Evolutionary conservation across 2,329 filamentous ascomycete species (phyloP).

Genomic region (Didymosphaeria variabile): DNA sequence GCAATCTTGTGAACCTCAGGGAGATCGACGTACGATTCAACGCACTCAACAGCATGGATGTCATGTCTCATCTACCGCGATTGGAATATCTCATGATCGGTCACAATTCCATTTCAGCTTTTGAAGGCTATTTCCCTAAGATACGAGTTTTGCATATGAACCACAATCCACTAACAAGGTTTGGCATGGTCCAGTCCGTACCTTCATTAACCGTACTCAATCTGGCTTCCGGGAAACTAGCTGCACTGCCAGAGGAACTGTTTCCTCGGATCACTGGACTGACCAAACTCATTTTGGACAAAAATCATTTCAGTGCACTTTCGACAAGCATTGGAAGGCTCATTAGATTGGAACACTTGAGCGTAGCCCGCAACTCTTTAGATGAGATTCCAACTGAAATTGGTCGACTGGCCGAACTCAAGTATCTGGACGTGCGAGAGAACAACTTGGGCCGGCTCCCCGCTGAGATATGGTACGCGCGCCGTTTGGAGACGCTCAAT

Average conservation of each 20-base stretch:
- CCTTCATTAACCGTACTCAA: slow-evolving; percentile 87
- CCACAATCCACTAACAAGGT: slow-evolving; percentile 93
- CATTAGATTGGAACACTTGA: slow-evolving; percentile 86
- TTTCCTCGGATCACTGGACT: slow-evolving; percentile 89
- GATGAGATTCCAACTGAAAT: slow-evolving; percentile 86
- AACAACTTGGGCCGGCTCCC: slow-evolving; percentile 93
- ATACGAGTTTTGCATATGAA: slow-evolving; percentile 88
- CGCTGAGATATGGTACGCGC: slow-evolving; percentile 95
- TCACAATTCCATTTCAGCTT: slow-evolving; percentile 91
- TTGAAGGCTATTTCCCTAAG: slow-evolving; percentile 86
- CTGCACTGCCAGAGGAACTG: slow-evolving; percentile 83
- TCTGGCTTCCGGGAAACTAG: slow-evolving; percentile 88
- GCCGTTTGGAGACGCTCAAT: slow-evolving; percentile 89
- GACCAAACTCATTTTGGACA: slow-evolving; percentile 87
- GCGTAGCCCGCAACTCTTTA: slow-evolving; percentile 90
- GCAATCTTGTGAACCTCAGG: slow-evolving; percentile 77
- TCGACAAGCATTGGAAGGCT: slow-evolving; percentile 86
- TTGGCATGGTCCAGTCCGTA: slow-evolving; percentile 79
- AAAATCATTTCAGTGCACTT: slow-evolving; percentile 93
- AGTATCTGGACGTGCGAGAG: slow-evolving; percentile 85
- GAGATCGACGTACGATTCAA: slow-evolving; percentile 98
- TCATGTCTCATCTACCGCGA: slow-evolving; percentile 82
- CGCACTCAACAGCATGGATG: slow-evolving; percentile 84
- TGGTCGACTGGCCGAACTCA: slow-evolving; percentile 84
- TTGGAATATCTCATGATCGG: slow-evolving; percentile 89